Evolutionary conservation across 129 eudicot genomes (phyloP).

Genomic region (Daucus carota): DNA sequence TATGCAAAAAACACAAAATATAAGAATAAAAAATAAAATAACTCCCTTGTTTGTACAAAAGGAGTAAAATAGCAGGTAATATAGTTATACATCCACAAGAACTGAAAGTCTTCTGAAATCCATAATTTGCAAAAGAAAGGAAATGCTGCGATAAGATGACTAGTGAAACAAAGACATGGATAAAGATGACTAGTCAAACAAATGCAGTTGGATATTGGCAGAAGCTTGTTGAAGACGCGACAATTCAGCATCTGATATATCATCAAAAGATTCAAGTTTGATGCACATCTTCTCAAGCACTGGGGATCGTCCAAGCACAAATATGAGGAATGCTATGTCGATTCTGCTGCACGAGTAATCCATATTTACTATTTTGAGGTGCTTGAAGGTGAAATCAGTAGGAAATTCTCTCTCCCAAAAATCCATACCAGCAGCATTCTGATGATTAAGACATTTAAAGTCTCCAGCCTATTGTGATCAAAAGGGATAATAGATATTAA

Average conservation of each 20-base stretch:
- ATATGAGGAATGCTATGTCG: neutral
- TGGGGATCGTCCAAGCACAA: neutral
- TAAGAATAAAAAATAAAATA: no score
- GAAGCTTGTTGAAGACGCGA: neutral
- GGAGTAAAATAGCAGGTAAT: neutral
- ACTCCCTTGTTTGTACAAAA: neutral
- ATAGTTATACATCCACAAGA: neutral
- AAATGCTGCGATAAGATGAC: no score
- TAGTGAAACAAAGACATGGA: no score
- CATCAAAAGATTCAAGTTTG: neutral
- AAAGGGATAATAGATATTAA: neutral
- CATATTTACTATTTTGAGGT: neutral
- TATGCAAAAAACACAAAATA: no score
- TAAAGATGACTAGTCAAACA: neutral
- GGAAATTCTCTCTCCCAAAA: neutral
- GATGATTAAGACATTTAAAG: neutral
- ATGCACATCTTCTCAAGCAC: neutral
- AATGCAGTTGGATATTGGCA: neutral
- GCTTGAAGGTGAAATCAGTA: slow-evolving; percentile 1
- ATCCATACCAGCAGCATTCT: neutral
- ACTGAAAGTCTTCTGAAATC: neutral
- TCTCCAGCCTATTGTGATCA: neutral
- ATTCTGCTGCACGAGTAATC: neutral
- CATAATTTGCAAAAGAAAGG: neutral
- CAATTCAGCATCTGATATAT: neutral